phyloP scores from a whole-genome alignment of 1,139 yeast genomes.

The Sugiyamaella xylanicola region DNA sequence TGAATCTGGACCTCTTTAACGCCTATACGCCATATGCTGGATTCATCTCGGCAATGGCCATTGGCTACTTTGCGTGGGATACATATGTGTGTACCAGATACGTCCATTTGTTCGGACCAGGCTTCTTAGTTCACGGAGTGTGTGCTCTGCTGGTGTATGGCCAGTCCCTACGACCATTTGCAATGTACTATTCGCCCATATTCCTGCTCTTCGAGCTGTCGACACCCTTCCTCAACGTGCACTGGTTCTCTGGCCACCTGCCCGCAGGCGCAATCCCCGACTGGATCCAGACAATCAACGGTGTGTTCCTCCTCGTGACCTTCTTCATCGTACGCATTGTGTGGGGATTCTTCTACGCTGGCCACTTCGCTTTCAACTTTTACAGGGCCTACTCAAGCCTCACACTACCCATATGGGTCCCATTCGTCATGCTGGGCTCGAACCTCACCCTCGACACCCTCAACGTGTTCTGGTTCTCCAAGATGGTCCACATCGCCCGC shows the following conservation, averaged over 20 bases:
- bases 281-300: slow-evolving; percentile 62
- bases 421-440: slow-evolving; percentile 56
- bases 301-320: slow-evolving; percentile 62
- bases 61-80: slow-evolving; percentile 96
- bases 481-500: slow-evolving; percentile 69
- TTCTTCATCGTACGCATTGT: slow-evolving; percentile 79
- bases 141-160: slow-evolving; percentile 77
- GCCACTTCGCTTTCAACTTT: slow-evolving; percentile 33
- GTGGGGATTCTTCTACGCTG: slow-evolving; percentile 85
- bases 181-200: slow-evolving; percentile 79
- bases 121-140: slow-evolving; percentile 83
- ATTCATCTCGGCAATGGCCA: slow-evolving; percentile 67
- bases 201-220: slow-evolving; percentile 87
- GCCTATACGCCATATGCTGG: slow-evolving; percentile 76
- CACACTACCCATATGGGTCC: slow-evolving; percentile 42
- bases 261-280: slow-evolving; percentile 59
- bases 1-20: slow-evolving; percentile 54
- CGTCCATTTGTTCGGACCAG: slow-evolving; percentile 70
- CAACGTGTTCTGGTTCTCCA: slow-evolving; percentile 65
- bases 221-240: slow-evolving; percentile 88
- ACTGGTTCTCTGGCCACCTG: slow-evolving; percentile 84
- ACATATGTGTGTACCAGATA: slow-evolving; percentile 62
- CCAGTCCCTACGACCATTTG: slow-evolving; percentile 69
- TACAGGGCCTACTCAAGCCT: slow-evolving; percentile 34
- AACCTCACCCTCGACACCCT: slow-evolving; percentile 67